Evolutionary conservation across 2,329 filamentous ascomycete genomes (phyloP).

Genomic region (Juglanconis sp.): DNA sequence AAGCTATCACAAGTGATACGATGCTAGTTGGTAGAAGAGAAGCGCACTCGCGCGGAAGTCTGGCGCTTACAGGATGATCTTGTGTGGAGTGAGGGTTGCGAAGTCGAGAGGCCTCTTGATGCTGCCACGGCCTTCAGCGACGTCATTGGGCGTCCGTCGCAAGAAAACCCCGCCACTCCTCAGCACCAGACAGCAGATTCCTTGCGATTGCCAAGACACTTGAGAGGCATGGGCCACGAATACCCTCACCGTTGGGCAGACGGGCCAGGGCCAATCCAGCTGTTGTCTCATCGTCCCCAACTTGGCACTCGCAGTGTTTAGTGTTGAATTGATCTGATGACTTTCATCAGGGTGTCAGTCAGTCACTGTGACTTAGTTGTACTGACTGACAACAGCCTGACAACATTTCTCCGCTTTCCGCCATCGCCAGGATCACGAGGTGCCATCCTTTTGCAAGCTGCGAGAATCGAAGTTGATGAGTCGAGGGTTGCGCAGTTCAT

Average conservation of each 20-base stretch:
- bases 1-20: neutral
- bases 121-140: slow-evolving; percentile 3
- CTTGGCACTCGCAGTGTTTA: neutral
- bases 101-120: neutral
- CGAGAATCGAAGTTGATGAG: too few relatives aligned
- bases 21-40: neutral
- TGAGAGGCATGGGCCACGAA: neutral
- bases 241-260: neutral
- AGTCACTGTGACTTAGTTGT: neutral
- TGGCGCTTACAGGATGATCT: slow-evolving; percentile 2
- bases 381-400: too few relatives aligned
- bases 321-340: too few relatives aligned
- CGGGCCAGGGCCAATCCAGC: too few relatives aligned
- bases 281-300: neutral
- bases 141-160: slow-evolving; percentile 5
- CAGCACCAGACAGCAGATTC: too few relatives aligned
- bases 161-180: neutral
- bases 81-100: neutral
- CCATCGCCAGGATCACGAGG: too few relatives aligned
- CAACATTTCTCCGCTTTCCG: too few relatives aligned
- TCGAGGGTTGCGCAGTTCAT: too few relatives aligned
- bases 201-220: neutral
- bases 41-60: neutral
- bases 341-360: too few relatives aligned
- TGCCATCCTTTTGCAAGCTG: too few relatives aligned